phyloP scores from a whole-genome alignment of 1,284 basidiomycete species.

The Trametes versicolor region DNA sequence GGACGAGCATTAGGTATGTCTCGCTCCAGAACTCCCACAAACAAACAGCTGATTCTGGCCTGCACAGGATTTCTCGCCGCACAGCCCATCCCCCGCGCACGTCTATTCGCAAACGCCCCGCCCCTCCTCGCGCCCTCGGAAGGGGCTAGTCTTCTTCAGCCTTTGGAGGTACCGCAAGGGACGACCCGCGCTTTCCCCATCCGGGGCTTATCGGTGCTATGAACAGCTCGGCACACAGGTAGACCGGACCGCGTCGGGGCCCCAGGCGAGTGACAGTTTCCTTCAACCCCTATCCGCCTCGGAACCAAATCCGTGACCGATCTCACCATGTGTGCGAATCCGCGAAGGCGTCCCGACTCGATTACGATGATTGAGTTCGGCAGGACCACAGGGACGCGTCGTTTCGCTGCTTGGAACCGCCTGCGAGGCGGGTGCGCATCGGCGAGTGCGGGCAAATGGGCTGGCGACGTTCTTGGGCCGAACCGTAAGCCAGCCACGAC shows the following conservation, averaged over 20 bases:
- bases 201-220: conserved; percentile 37
- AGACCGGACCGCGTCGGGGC: conserved; percentile 28
- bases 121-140: conserved; percentile 21
- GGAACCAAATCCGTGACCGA: conserved; percentile 34
- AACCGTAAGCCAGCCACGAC: conserved; percentile 23
- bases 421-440: conserved; percentile 17
- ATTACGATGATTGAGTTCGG: conserved; percentile 26
- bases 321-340: conserved; percentile 28
- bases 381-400: conserved; percentile 17
- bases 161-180: conserved; percentile 32
- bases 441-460: conserved; percentile 25
- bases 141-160: conserved; percentile 28
- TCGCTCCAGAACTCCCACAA: conserved; percentile 17
- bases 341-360: conserved; percentile 26
- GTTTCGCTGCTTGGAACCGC: conserved; percentile 15
- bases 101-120: conserved; percentile 10
- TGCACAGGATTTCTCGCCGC: conserved; percentile 6
- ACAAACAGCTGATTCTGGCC: conserved; percentile 22
- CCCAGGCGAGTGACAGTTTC: conserved; percentile 29
- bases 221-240: conserved; percentile 34
- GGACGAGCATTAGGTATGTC: conserved; percentile 23
- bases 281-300: conserved; percentile 35
- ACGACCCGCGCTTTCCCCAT: conserved; percentile 32
- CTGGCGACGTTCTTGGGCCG: conserved; percentile 16
- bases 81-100: not conserved